A percentile compares a stretch with the other conserved stretches of the same genome.
These are phyloP conservation scores for Populus hybrid DNA, from an alignment of 441 rosid genomes.

Conservation along the genomic window DNA sequence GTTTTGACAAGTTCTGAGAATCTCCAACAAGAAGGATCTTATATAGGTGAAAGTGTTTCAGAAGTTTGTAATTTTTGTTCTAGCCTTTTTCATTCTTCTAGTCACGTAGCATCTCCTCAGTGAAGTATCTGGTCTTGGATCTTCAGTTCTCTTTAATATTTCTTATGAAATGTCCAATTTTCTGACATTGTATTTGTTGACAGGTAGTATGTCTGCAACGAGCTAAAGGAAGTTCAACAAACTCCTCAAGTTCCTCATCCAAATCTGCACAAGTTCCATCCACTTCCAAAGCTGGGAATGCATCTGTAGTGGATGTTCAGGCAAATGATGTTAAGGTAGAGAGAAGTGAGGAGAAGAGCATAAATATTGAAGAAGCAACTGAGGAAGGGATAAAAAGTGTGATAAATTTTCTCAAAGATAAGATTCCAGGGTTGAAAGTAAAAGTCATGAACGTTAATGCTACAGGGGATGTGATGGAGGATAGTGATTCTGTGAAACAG, in stretches of 20 bases:
- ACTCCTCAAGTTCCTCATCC: constrained; percentile 32
- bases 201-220: constrained; percentile 85
- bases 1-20: neutral
- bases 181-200: constrained; percentile 19
- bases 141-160: neutral
- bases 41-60: neutral
- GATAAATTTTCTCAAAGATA: constrained; percentile 84
- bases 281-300: constrained; percentile 42
- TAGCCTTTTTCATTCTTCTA: neutral
- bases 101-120: neutral
- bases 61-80: neutral
- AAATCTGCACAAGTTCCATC: constrained; percentile 44
- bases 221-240: constrained; percentile 45
- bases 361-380: constrained; percentile 68
- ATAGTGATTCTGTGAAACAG: constrained; percentile 52
- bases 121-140: neutral
- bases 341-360: constrained; percentile 58
- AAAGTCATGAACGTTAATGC: constrained; percentile 64
- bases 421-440: constrained; percentile 86
- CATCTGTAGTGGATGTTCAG: constrained; percentile 48
- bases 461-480: constrained; percentile 53
- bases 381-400: constrained; percentile 93
- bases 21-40: neutral
- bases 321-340: constrained; percentile 61
- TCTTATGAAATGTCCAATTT: neutral